Conservation (phyloP, 1,284 basidiomycete genomes). For the Rhodotorula sp. region DNA sequence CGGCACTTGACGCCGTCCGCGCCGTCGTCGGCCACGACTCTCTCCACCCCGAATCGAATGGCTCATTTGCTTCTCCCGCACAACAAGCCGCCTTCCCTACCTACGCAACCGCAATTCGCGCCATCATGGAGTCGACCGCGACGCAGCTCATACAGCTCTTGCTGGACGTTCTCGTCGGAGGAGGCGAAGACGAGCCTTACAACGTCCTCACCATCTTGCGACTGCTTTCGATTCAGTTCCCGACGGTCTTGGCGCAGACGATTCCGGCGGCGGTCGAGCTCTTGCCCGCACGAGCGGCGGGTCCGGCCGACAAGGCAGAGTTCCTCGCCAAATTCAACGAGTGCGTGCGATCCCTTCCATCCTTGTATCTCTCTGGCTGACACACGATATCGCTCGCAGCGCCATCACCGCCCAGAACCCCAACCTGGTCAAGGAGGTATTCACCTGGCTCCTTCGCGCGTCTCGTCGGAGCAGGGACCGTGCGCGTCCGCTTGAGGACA, state of each 20-base stretch:
- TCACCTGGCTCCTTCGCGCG: conserved; percentile 48
- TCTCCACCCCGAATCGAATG: conserved; percentile 45
- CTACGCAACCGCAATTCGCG: conserved; percentile 63
- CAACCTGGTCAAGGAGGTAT: conserved; percentile 74
- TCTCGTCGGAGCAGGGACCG: conserved; percentile 32
- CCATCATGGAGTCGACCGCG: conserved; percentile 70
- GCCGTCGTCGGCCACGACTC: conserved; percentile 63
- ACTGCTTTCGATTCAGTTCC: conserved; percentile 64
- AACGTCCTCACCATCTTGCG: conserved; percentile 75
- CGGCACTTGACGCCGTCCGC: conserved; percentile 75
- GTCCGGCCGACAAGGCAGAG: conserved; percentile 66
- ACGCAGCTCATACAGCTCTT: conserved; percentile 66
- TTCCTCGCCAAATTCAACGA: conserved; percentile 70
- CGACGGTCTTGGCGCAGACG: conserved; percentile 68
- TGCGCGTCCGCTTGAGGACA: conserved; percentile 24
- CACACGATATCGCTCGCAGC: conserved; percentile 49
- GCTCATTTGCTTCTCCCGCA: conserved; percentile 7
- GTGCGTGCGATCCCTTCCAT: conserved; percentile 53
- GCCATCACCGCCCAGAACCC: conserved; percentile 62
- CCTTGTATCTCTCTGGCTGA: background rate
- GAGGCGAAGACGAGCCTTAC: conserved; percentile 79
- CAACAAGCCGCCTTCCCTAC: conserved; percentile 11
- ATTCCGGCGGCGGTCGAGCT: conserved; percentile 67
- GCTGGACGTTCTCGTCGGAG: conserved; percentile 76
- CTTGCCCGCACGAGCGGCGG: conserved; percentile 63